Conservation (phyloP, 768 basidiomycete genomes). For the Tricholoma bakamatsutake region DNA sequence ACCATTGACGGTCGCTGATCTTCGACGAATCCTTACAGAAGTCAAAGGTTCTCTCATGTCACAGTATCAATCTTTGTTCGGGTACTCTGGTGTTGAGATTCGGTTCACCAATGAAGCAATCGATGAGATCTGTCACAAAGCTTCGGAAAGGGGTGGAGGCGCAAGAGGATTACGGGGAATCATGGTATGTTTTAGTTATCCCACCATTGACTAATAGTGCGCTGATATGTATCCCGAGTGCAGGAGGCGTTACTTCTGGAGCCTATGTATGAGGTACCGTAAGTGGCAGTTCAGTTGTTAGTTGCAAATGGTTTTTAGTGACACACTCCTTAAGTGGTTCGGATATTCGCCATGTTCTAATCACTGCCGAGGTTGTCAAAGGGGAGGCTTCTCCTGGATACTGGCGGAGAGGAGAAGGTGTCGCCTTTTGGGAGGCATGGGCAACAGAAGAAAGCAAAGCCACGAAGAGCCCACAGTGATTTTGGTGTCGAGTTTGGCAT, state of each 20-base stretch:
- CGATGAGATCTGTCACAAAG: slow-evolving; percentile 75
- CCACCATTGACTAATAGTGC: neutral
- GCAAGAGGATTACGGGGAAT: slow-evolving; percentile 87
- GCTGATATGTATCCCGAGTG: slow-evolving; percentile 1
- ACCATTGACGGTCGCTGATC: slow-evolving; percentile 72
- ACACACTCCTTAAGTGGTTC: slow-evolving; percentile 9
- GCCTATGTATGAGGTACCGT: slow-evolving; percentile 92
- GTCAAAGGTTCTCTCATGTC: slow-evolving; percentile 88
- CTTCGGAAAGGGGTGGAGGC: slow-evolving; percentile 79
- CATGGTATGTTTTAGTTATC: slow-evolving; percentile 45
- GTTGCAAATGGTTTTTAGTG: neutral
- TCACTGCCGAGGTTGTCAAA: slow-evolving; percentile 65
- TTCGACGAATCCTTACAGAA: slow-evolving; percentile 87
- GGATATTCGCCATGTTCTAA: slow-evolving; percentile 79
- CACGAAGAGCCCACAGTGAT: slow-evolving; percentile 1
- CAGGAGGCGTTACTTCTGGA: slow-evolving; percentile 81
- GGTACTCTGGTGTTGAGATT: slow-evolving; percentile 79
- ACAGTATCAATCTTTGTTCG: slow-evolving; percentile 83
- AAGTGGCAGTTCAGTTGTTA: slow-evolving; percentile 30
- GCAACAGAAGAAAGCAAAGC: slow-evolving; percentile 52
- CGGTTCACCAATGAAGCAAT: slow-evolving; percentile 80
- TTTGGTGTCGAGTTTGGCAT: neutral
- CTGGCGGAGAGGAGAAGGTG: slow-evolving; percentile 63
- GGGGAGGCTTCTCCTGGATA: slow-evolving; percentile 62
- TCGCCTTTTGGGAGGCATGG: slow-evolving; percentile 75